These are phyloP conservation scores for Naegleria gruberi DNA, from an alignment of 208 protist species.

Conservation along the genomic window DNA sequence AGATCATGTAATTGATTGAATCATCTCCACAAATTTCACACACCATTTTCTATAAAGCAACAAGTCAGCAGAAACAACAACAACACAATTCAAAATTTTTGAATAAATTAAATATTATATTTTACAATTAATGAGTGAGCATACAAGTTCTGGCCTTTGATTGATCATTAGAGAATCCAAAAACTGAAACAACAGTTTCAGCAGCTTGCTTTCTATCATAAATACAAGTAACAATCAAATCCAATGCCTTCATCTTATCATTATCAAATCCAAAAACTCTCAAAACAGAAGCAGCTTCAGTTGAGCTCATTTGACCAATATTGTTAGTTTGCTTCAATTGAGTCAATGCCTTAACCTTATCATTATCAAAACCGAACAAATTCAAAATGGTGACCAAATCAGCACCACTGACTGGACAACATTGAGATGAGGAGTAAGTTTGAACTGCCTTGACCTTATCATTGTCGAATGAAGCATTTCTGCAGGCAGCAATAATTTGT, in stretches of 20 bases:
- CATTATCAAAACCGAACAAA: not conserved
- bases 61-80: no score
- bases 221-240: not conserved
- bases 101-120: no score
- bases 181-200: not conserved
- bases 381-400: not conserved
- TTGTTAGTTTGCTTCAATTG: not conserved
- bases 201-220: not conserved
- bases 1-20: no score
- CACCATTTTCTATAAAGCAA: no score
- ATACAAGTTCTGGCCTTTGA: not conserved
- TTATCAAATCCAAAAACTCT: not conserved
- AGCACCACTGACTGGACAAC: not conserved
- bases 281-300: not conserved
- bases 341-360: not conserved
- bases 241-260: not conserved
- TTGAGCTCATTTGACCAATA: not conserved
- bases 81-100: no score
- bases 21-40: no score
- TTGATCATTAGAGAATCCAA: not conserved
- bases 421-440: not conserved
- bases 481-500: not conserved
- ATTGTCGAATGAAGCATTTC: not conserved
- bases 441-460: not conserved
- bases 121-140: no score